Base-by-base conservation (phyloP, 2,329 filamentous ascomycete genomes). In the Xylaria sp. region DNA sequence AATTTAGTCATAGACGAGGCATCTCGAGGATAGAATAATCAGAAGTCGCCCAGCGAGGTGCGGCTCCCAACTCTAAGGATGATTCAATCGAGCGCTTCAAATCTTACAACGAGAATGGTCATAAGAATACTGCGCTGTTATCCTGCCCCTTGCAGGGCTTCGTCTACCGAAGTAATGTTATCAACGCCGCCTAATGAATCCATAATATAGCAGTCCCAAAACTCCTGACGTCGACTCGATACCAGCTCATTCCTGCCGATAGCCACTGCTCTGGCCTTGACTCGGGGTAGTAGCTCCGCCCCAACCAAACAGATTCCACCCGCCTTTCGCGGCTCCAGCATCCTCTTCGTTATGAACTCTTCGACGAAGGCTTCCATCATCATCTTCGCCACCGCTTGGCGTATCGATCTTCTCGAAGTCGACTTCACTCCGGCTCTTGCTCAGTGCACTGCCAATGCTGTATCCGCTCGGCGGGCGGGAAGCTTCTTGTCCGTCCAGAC, bases 391-490 rank as follows among this genome's bases (percentile, higher is more conserved):
- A 10, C 85, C 86, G 75, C 89, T 91, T 76, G 94, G 91, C 39
- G 90, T 89, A 70, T 96, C 92, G 72, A 97, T 93, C 78, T 93
- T 92, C 76, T 97, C 94, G 76, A 97, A 97, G 74, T 97, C 95
- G 23, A 87, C 88, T 77, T 97, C 94, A 78, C 93, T 97, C 71
- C 90, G 89, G 76, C 92, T 95, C 82, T 95, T 95, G 74, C 88
- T 91, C 74, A 97, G 81, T 3, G 83, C 88, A 69, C 85, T 86
- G 74, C 80, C 80, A 59, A 79, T 78, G 72, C 83, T 84, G 55
- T 83, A 78, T n/a, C 85, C 83, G 69, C 83, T 83, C 67, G 82
- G 78, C 34, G 81, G 82, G 60, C 85, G 80, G 69, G 83, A 73
- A 55, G 83, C 80, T 28, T 75, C 72, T 3, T 80, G 77, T 46